Base-by-base conservation (phyloP, 768 basidiomycete species). In the Lepiota venenata region DNA sequence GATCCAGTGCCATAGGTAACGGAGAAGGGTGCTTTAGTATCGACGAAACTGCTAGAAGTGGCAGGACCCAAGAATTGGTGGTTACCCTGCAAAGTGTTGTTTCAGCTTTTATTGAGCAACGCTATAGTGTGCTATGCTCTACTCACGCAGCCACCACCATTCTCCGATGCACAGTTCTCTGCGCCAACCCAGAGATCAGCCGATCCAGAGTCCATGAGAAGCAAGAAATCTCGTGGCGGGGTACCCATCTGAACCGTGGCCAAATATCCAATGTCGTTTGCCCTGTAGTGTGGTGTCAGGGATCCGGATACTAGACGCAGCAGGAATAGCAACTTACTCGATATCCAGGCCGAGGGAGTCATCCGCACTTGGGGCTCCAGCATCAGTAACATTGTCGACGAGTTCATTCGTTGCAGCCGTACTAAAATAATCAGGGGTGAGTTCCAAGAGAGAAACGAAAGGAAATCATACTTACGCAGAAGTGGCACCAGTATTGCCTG, bases 131-230 rank as follows among this genome's bases (percentile, higher is more conserved):
- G 1, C 14, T 8, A 35, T 29, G 18, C 15, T 38, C 15, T 11
- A 60, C 69, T 63, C 56, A 70, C 69, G 47, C 69, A 69, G 37
- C 57, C 62, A 38, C 66, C 66, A 18, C 69, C 70, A n/a, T 58
- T 60, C 29, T 67, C 60, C 16, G 66, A 65, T 18, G 64, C 64
- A 55, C 82, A 84, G 18, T 64, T 65, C 57, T 80, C 79, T 11
- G 74, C 69, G 4, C 71, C 74, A 35, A 82, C 81, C 82, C 83
- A 85, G 47, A 82, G 71, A 64, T 87, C 85, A 0, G 82, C 78
- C 2, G 81, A 83, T 18, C 85, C 85, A 2, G 79, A 78, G 64
- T 87, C 84, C 71, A 87, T 76, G 22, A 87, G 65, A 39, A 87
- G 60, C 8, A 64, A 63, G 58, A 84, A 86, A 45, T 67, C 45